Base-by-base conservation (phyloP, 257 asterid species). In the Petrea volubilis region DNA sequence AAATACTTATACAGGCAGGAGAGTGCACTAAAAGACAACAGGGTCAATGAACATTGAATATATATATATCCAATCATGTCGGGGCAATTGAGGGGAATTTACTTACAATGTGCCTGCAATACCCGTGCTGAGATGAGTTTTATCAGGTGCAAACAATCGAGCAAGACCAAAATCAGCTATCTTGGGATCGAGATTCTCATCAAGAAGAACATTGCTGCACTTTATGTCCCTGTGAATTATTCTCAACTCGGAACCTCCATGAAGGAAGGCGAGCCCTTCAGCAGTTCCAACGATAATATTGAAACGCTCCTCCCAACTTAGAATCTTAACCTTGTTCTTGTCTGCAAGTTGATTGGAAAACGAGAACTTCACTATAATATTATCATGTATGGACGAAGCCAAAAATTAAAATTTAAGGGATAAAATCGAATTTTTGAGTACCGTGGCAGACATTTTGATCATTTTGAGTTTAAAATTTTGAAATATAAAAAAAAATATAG, bases 151-250 rank as follows among this genome's bases (percentile, higher is more conserved):
- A 67, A 91, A 87, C 65, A 76, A 72, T 36, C 99, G 76, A 51
- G 97, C 97, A 43, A 94, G 92, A 15, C 99, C 97, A 66, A 94
- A 94, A 86, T 94, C 97, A 2, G 93, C 98, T 43, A 94, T 84
- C 75, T 83, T 94, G 4, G 99, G 78, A 33, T 78, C 47, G 13
- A 81, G 73, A 44, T 88, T 86, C 75, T 89, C 86, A 33, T 89
- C 98, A 28, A 94, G 90, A 78, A 94, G 88, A 59, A 94, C 76
- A 60, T 94, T 94, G 85, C 97, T 91, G 76, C 89, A 71, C 82
- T 94, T 94, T 59, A 91, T 91, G 59, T 94, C 97, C 77, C 97
- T 84, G 67, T 94, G 99, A 64, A 94, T 79, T 13, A 91, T 94
- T 72, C 96, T 83, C 47, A 65, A 11, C 33, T 70, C 74, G 0